Evolutionary conservation across 2,329 filamentous ascomycete species (phyloP), one percentile per base, ranked within the genome.

Genomic region (Aspergillus intermedius): DNA sequence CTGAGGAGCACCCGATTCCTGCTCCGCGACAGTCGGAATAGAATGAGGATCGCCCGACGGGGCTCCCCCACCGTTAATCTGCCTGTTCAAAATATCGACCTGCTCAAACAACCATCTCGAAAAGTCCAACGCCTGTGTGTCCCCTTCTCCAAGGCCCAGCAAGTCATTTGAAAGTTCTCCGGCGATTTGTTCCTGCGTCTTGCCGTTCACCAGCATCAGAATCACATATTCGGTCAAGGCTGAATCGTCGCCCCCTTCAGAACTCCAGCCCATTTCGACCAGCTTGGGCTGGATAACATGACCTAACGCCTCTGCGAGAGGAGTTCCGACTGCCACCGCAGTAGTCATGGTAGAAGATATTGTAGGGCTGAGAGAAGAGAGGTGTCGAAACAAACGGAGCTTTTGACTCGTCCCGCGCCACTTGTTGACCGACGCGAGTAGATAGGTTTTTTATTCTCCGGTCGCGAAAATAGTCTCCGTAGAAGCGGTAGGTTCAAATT

Each of bases 211-310:
- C 28, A 98, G 81, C 91, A 97, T 96, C 54, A 97, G 82, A 50
- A 97, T 86, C 58, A 98, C 93, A 73, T 97, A 98, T 73, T 98
- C 93, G 51, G 90, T 86, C 51, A 98, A 81, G 34, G 89, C 88
- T 21, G 85, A 84, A 68, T 91, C 89, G 62, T 83, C 81, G 59
- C 88, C 86, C 53, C 85, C 87, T 58, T 86, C 86, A 25, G 86
- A 84, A 53, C 84, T 90, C 91, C 93, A 97, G 61, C 91, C 91
- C 57, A 91, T 85, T 72, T 98, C 91, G 50, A 89, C 82, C 49
- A 98, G 78, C 75, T 97, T 97, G 28, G 88, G 86, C 71, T 93
- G 88, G 54, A 97, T 90, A 39, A 84, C 85, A 60, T 78, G 77
- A 66, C 86, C 89, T 47, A 98, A 81, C 55, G 89, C 87, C 59